Conservation (phyloP, 83 land plant genomes). For the Picea engelmannii region DNA sequence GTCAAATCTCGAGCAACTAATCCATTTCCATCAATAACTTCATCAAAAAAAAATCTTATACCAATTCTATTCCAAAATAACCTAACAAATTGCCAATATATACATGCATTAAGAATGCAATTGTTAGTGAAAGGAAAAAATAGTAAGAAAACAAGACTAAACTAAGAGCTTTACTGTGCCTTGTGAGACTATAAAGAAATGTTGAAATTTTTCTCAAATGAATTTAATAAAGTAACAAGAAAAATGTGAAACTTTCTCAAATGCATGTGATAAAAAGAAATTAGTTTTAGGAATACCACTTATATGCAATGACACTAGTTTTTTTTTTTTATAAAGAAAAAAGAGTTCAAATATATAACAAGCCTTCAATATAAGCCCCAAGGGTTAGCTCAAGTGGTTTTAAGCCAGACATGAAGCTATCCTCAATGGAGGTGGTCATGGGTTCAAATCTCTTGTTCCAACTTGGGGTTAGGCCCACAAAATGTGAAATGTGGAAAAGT, state of each 20-base stretch:
- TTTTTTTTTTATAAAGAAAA: no score
- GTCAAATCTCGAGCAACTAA: conserved; percentile 16
- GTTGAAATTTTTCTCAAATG: not conserved
- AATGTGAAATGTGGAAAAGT: no score
- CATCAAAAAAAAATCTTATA: not conserved
- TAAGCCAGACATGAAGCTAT: no score
- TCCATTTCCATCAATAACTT: conserved; percentile 6
- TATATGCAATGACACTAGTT: not conserved
- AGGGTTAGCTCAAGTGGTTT: not conserved
- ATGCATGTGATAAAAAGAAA: not conserved
- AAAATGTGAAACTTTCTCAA: not conserved
- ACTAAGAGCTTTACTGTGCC: not conserved
- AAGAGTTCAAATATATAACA: no score
- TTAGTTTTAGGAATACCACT: not conserved
- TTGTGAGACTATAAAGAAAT: not conserved
- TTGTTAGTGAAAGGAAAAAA: not conserved
- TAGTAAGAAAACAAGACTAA: not conserved
- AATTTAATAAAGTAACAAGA: not conserved
- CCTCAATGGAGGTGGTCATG: no score
- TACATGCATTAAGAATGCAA: not conserved
- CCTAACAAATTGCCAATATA: not conserved
- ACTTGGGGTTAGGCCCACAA: no score
- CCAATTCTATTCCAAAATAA: not conserved
- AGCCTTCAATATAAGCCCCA: not conserved
- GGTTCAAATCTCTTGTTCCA: no score